These are phyloP conservation scores for Aspergillus viridinutans DNA, from an alignment of 2,329 filamentous ascomycete genomes.

Conservation along the genomic window DNA sequence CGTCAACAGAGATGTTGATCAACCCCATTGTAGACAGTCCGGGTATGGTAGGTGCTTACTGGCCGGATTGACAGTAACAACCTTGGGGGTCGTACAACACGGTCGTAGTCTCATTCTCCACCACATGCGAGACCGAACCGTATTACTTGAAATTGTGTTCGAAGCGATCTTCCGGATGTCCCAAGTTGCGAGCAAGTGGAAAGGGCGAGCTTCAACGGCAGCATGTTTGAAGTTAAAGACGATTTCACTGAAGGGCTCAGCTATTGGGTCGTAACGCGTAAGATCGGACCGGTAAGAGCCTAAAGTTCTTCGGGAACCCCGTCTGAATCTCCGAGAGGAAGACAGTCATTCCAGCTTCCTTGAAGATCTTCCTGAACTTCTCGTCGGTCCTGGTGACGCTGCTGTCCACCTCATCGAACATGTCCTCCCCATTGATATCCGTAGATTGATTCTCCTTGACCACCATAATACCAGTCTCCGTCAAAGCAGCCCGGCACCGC, in stretches of 20 bases:
- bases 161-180: not conserved
- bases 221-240: not conserved
- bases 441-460: conserved; percentile 77
- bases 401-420: conserved; percentile 72
- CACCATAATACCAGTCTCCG: conserved; percentile 51
- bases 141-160: not conserved
- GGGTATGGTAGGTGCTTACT: not conserved
- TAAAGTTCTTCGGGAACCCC: conserved; percentile 60
- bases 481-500: conserved; percentile 53
- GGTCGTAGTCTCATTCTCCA: not conserved
- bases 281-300: conserved; percentile 68
- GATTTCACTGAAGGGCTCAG: conserved; percentile 1
- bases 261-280: conserved; percentile 64
- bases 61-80: too few relatives aligned
- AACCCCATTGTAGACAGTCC: not conserved
- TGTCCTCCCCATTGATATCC: conserved; percentile 52
- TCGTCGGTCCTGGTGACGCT: conserved; percentile 72
- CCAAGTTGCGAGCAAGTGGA: not conserved
- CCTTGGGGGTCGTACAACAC: not conserved
- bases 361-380: conserved; percentile 68
- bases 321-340: conserved; percentile 67
- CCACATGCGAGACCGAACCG: not conserved
- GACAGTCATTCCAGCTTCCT: conserved; percentile 63
- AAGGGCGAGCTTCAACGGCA: not conserved
- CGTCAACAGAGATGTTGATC: too few relatives aligned